Evolutionary conservation across 257 asterid genomes (phyloP).

Genomic region (Lycium ferocissimum): DNA sequence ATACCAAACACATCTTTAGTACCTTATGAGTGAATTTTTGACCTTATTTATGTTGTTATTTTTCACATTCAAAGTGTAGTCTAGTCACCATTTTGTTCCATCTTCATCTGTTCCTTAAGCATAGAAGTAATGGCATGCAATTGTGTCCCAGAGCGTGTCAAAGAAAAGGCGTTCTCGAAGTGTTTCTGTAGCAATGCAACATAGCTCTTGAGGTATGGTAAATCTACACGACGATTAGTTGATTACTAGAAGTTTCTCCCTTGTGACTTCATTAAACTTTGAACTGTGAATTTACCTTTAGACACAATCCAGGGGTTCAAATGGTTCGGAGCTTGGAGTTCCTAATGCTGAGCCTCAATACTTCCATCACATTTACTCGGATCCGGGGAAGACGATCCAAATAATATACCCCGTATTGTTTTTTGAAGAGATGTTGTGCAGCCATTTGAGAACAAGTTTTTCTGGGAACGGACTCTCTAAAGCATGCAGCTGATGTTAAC

Average conservation of each 20-base stretch:
- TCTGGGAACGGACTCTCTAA: neutral
- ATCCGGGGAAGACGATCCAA: conserved; percentile 19
- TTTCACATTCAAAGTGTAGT: neutral
- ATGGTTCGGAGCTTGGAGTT: conserved; percentile 17
- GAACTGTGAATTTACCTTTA: neutral
- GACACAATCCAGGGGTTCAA: neutral
- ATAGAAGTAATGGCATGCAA: neutral
- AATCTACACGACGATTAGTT: conserved; percentile 6
- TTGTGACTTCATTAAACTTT: neutral
- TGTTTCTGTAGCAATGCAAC: conserved; percentile 58
- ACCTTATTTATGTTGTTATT: neutral
- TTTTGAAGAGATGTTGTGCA: neutral
- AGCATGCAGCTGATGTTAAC: conserved; percentile 10
- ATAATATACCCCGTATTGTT: neutral
- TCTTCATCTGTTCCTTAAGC: conserved; percentile 21
- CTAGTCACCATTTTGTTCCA: neutral
- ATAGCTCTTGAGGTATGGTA: conserved; percentile 51
- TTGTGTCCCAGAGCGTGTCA: conserved; percentile 51
- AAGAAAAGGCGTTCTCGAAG: conserved; percentile 76
- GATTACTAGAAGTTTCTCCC: conserved; percentile 2
- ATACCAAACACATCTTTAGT: neutral
- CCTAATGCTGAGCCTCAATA: neutral
- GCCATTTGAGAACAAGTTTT: neutral
- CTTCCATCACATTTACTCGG: neutral
- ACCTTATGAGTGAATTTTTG: neutral